Conservation (phyloP, 2,329 filamentous ascomycete genomes). For the Fusarium tricinctum region DNA sequence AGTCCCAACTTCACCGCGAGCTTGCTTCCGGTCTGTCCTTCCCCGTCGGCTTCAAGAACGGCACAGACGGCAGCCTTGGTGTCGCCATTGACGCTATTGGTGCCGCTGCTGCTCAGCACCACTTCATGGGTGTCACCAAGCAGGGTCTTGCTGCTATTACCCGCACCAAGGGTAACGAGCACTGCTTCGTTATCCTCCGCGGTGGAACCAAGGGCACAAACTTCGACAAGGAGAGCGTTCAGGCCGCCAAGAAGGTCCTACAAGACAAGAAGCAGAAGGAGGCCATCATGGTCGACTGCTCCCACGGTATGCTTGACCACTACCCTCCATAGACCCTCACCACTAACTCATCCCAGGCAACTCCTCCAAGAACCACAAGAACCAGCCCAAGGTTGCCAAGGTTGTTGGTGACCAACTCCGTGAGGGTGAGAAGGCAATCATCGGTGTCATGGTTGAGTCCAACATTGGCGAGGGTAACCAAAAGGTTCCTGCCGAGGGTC, state of each 20-base stretch:
- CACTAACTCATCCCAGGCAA: conserved; percentile 74
- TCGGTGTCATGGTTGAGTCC: conserved; percentile 99
- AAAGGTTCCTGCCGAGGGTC: conserved; percentile 88
- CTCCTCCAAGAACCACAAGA: conserved; percentile 96
- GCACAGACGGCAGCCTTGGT: conserved; percentile 90
- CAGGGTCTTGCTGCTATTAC: conserved; percentile 96
- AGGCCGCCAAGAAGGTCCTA: conserved; percentile 82
- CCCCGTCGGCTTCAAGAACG: conserved; percentile 99
- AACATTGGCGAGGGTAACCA: conserved; percentile 93
- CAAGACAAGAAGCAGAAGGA: conserved; percentile 85
- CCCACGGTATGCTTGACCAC: conserved; percentile 80
- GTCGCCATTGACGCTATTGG: conserved; percentile 98
- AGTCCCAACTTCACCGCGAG: conserved; percentile 96
- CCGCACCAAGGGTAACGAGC: conserved; percentile 91
- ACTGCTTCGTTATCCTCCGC: conserved; percentile 96
- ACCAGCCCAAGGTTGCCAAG: conserved; percentile 94
- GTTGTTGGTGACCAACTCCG: conserved; percentile 86
- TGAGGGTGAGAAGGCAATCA: conserved; percentile 86
- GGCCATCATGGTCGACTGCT: conserved; percentile 98
- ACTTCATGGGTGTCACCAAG: conserved; percentile 99
- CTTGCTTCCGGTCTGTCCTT: conserved; percentile 95
- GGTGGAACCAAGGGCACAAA: conserved; percentile 94
- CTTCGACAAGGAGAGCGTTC: conserved; percentile 88
- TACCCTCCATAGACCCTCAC: not conserved
- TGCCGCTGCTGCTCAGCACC: conserved; percentile 85